These are phyloP conservation scores for Pyricularia sp. DNA, from an alignment of 2,329 filamentous ascomycete species.

Conservation along the genomic window DNA sequence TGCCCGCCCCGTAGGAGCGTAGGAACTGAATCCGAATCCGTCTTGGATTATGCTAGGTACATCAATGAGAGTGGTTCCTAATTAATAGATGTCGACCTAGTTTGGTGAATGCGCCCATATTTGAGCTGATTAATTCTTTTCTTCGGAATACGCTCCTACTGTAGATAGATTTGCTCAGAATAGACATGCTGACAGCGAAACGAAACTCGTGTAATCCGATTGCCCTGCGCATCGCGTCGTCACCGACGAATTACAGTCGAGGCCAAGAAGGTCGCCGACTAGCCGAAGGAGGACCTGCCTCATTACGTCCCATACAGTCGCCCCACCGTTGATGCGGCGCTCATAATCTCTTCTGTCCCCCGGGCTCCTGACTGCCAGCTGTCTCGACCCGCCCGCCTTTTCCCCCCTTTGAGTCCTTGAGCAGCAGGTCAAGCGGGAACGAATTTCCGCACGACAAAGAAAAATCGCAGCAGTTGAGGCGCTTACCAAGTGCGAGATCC, in stretches of 20 bases:
- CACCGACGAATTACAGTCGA: neutral
- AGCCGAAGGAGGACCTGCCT: constrained; percentile 3
- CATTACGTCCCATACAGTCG: constrained; percentile 1
- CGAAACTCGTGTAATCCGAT: neutral
- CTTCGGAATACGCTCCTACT: neutral
- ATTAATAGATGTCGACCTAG: no score
- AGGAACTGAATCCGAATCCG: no score
- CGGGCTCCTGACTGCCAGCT: neutral
- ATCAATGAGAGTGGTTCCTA: neutral
- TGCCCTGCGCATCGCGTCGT: neutral
- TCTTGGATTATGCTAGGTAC: neutral
- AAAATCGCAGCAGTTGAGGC: neutral
- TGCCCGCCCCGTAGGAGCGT: neutral
- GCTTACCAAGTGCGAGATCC: neutral
- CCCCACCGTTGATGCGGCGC: constrained; percentile 3
- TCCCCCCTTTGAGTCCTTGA: neutral
- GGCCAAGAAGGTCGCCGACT: neutral
- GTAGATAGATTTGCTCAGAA: neutral
- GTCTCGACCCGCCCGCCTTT: neutral
- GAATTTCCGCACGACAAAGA: neutral
- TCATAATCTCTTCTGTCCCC: constrained; percentile 1
- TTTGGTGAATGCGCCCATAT: neutral
- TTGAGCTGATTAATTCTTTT: neutral
- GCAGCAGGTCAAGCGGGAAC: neutral
- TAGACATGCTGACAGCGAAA: neutral